Evolutionary conservation across 257 asterid species (phyloP).

Genomic region (Plantago major): DNA sequence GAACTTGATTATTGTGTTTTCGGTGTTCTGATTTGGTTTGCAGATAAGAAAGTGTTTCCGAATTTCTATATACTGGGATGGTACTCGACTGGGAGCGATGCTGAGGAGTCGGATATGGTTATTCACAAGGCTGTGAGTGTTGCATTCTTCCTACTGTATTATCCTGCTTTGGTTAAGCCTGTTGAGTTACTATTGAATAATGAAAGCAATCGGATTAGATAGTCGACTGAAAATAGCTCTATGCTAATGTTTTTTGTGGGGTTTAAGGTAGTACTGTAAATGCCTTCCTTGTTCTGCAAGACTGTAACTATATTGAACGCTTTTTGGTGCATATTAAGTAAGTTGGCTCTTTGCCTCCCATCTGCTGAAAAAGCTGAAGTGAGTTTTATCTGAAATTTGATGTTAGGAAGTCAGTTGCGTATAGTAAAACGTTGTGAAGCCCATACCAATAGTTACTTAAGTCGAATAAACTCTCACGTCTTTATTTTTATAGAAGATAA

Average conservation of each 20-base stretch:
- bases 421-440: too few species aligned
- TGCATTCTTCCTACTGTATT: neutral
- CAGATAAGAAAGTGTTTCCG: conserved; percentile 97
- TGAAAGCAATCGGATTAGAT: neutral
- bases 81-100: conserved; percentile 97
- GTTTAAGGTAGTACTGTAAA: neutral
- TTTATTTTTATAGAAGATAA: too few species aligned
- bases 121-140: conserved; percentile 91
- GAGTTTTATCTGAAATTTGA: neutral
- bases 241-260: neutral
- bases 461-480: too few species aligned
- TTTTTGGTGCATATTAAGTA: neutral
- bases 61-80: conserved; percentile 85
- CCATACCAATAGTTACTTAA: too few species aligned
- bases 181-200: neutral
- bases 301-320: too few species aligned
- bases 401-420: neutral
- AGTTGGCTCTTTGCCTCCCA: neutral
- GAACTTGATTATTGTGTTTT: neutral
- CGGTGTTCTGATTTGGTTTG: conserved; percentile 22
- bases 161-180: neutral
- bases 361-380: neutral
- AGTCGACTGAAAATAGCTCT: neutral
- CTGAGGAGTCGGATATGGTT: conserved; percentile 80
- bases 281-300: neutral